Conservation (phyloP, 306 rosid genomes). For the Vicia villosa region DNA sequence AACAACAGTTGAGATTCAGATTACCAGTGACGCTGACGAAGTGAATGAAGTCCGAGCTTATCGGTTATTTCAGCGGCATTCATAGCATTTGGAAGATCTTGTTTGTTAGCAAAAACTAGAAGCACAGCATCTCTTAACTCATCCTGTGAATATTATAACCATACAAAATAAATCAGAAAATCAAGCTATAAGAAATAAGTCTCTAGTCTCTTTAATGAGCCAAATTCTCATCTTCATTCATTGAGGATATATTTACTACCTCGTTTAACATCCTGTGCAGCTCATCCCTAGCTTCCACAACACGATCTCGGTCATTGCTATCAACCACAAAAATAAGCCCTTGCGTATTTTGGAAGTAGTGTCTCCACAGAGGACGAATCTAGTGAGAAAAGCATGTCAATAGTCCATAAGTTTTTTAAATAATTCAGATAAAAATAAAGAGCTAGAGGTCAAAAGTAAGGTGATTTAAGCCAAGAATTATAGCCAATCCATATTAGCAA, state of each 20-base stretch:
- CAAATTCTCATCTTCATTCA: conserved; percentile 14
- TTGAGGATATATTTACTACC: conserved; percentile 43
- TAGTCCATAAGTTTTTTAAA: not conserved
- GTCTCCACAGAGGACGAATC: conserved; percentile 95
- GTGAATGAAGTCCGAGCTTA: conserved; percentile 89
- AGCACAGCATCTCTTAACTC: conserved; percentile 89
- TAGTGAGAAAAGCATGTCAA: conserved; percentile 32
- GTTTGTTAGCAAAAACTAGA: conserved; percentile 86
- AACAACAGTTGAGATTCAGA: not conserved
- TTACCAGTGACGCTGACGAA: conserved; percentile 93
- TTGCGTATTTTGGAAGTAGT: conserved; percentile 86
- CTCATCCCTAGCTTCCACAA: conserved; percentile 87
- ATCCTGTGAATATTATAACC: conserved; percentile 50
- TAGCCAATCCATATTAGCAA: not conserved
- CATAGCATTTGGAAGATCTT: conserved; percentile 96
- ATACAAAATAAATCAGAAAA: conserved; percentile 3
- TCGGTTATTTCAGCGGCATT: conserved; percentile 91
- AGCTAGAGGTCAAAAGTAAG: not conserved
- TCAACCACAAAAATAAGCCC: conserved; percentile 87
- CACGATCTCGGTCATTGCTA: conserved; percentile 86
- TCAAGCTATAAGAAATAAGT: conserved; percentile 17
- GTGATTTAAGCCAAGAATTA: not conserved
- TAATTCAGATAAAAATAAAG: not conserved
- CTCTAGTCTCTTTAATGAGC: too few species aligned
- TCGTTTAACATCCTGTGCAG: conserved; percentile 87